Evolutionary conservation across 176 grass and related monocot species (phyloP), one percentile per base, ranked within the genome.

Genomic region (Avena insularis): DNA sequence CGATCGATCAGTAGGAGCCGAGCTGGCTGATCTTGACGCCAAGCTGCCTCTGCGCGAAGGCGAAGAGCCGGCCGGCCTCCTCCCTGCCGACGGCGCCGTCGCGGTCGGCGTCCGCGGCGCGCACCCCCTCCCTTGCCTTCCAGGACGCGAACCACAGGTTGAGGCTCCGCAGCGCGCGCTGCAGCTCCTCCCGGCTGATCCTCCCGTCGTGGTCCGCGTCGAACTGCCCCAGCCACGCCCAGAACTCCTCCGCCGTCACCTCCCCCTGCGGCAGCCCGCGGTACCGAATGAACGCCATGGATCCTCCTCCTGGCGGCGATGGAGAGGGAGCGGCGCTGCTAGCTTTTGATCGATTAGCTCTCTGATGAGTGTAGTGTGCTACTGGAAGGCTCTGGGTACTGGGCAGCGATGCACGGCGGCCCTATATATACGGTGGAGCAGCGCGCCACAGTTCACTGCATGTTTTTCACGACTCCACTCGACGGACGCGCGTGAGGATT

Each of bases 141-240:
- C 93, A 89, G 48, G 91, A 89, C 56, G 91, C 80, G 78, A 95
- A 95, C 93, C 93, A 91, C 70, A 88, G 76, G 56, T 93, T 55
- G 6, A 95, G 74, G 83, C 93, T 91, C 36, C 78, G 91, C 45
- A 95, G 87, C 83, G 89, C 93, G 16, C 60, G 70, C 76, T 87
- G 91, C 62, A 95, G 86, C 86, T 95, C 93, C 11, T 93, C 91
- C 65, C 45, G 21, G 86, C 89, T 93, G 74, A 95, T 91, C 75
- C 87, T 71, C 1, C 93, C 93, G 78, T 95, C 91, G 54, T 75
- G 31, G 84, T 95, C 77, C 1, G 54, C 71, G 84, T 95, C 93
- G 86, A 93, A 95, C 88, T 95, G 93, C 82, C 81, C 86, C 88
- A 95, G 89, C 93, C 93, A 95, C 59, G 86, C 88, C 81, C 84